A percentile compares a stretch with the other conserved stretches of the same genome.
Conservation (phyloP, 116 monocot species). For the Cymodocea nodosa region DNA sequence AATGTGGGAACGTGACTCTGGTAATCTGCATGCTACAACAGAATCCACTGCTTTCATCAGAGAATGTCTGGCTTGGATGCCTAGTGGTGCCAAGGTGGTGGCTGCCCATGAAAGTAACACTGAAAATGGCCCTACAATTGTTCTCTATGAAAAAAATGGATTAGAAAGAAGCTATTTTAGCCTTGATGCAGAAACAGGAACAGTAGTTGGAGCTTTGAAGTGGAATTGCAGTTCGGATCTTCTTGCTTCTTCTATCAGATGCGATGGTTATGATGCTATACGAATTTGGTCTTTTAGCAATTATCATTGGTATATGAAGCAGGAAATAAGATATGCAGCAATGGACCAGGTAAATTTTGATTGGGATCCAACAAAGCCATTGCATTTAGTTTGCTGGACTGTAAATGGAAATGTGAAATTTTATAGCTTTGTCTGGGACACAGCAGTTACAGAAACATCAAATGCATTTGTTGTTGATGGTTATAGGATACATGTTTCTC, state of each 20-base stretch:
- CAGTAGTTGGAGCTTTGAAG: slow-evolving; percentile 37
- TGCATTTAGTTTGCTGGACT: slow-evolving; percentile 75
- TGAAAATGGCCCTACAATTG: slow-evolving; percentile 53
- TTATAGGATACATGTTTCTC: slow-evolving; percentile 58
- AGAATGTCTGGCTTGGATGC: slow-evolving; percentile 87
- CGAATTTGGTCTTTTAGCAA: slow-evolving; percentile 79
- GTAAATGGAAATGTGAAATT: slow-evolving; percentile 37
- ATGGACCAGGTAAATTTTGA: slow-evolving; percentile 49
- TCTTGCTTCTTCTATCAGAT: slow-evolving; percentile 47
- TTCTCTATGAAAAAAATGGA: slow-evolving; percentile 93
- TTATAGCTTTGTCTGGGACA: slow-evolving; percentile 64
- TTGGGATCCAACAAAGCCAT: slow-evolving; percentile 84
- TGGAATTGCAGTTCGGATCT: slow-evolving; percentile 91
- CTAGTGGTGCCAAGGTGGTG: slow-evolving; percentile 79
- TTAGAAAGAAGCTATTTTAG: slow-evolving; percentile 73
- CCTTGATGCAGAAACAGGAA: slow-evolving; percentile 37
- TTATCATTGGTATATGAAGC: slow-evolving; percentile 96
- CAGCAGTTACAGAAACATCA: slow-evolving; percentile 71
- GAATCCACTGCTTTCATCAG: slow-evolving; percentile 42
- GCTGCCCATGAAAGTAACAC: slow-evolving; percentile 36
- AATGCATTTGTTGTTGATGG: slow-evolving; percentile 70
- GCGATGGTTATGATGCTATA: slow-evolving; percentile 49
- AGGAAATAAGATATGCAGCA: slow-evolving; percentile 66
- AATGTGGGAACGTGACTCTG: slow-evolving; percentile 92
- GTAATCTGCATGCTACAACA: slow-evolving; percentile 51